A percentile compares a stretch with the other conserved stretches of the same genome.
phyloP scores from a whole-genome alignment of 2,329 filamentous ascomycete species.

The Penicillium oxalicum region DNA sequence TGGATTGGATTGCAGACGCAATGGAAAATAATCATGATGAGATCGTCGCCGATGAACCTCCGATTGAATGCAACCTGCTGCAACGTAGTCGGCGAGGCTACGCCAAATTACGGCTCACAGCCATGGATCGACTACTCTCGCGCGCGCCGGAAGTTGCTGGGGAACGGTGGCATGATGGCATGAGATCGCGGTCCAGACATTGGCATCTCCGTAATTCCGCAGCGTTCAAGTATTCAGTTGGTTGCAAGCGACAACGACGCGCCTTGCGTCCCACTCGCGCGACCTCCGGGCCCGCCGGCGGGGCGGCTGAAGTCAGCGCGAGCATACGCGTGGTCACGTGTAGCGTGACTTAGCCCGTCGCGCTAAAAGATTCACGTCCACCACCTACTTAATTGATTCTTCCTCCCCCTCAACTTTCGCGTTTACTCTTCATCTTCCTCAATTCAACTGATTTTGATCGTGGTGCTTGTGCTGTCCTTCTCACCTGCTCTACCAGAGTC shows the following conservation, averaged over 20 bases:
- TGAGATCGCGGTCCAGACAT: constrained; percentile 6
- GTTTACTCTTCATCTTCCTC: constrained; percentile 22
- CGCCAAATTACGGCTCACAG: not conserved
- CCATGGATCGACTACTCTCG: constrained; percentile 19
- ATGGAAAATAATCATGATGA: too few relatives aligned
- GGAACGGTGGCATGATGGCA: constrained; percentile 20
- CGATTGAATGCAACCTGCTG: too few relatives aligned
- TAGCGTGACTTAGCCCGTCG: constrained; percentile 35
- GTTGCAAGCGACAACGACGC: constrained; percentile 7
- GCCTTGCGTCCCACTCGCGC: constrained; percentile 9
- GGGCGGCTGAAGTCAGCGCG: constrained; percentile 10
- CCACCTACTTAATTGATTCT: constrained; percentile 30
- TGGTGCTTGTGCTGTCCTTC: constrained; percentile 17
- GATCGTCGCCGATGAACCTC: too few relatives aligned
- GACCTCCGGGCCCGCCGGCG: not conserved
- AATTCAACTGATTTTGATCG: constrained; percentile 16
- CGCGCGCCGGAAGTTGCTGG: constrained; percentile 21
- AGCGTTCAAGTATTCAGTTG: not conserved
- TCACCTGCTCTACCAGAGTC: constrained; percentile 11
- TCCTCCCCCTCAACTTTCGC: constrained; percentile 23
- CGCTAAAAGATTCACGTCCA: constrained; percentile 33
- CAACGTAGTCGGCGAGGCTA: too few relatives aligned
- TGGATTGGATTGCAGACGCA: too few relatives aligned
- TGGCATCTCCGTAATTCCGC: too few relatives aligned
- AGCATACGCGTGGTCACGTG: constrained; percentile 33